A percentile compares a stretch with the other conserved stretches of the same genome.
Conservation (phyloP, 1,139 yeast genomes). For the Hanseniaspora gamundiae region DNA sequence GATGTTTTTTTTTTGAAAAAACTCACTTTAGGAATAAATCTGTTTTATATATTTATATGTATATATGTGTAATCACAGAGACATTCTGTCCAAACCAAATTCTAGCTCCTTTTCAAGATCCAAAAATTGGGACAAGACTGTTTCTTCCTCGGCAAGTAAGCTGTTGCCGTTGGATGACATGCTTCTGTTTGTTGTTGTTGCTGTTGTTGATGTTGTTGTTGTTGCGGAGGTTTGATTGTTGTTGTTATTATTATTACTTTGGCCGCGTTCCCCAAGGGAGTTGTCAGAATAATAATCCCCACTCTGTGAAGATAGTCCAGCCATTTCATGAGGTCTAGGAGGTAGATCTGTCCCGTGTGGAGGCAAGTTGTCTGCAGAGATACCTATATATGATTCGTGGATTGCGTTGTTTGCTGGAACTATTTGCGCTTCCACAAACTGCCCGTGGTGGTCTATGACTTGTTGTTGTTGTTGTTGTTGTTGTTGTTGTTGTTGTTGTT, state of each 20-base stretch:
- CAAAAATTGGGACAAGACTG: constrained; percentile 24
- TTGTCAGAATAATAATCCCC: constrained; percentile 13
- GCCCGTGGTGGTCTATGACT: constrained; percentile 19
- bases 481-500: constrained; percentile 12
- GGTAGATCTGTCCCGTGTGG: constrained; percentile 30
- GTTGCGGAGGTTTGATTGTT: too few relatives aligned
- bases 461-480: constrained; percentile 18
- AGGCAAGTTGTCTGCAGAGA: constrained; percentile 29
- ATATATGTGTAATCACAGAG: constrained; percentile 11
- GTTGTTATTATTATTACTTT: too few relatives aligned
- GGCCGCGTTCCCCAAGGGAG: constrained; percentile 5
- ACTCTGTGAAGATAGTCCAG: constrained; percentile 7
- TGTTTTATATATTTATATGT: too few relatives aligned
- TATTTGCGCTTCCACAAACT: constrained; percentile 2
- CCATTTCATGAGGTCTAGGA: constrained; percentile 31
- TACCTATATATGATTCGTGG: constrained; percentile 22
- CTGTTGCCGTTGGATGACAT: constrained; percentile 6
- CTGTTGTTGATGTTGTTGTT: constrained; percentile 1
- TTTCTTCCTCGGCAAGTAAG: constrained; percentile 11
- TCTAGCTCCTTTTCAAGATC: constrained; percentile 48
- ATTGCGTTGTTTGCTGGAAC: constrained; percentile 3
- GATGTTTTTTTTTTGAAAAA: too few relatives aligned
- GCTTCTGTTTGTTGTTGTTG: not conserved
- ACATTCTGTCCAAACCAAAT: constrained; percentile 41
- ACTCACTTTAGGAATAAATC: too few relatives aligned